A percentile compares a stretch with the other conserved stretches of the same genome.
Conservation (phyloP, 225 moss, liverwort and hornwort species). For the Ulota crispa region DNA sequence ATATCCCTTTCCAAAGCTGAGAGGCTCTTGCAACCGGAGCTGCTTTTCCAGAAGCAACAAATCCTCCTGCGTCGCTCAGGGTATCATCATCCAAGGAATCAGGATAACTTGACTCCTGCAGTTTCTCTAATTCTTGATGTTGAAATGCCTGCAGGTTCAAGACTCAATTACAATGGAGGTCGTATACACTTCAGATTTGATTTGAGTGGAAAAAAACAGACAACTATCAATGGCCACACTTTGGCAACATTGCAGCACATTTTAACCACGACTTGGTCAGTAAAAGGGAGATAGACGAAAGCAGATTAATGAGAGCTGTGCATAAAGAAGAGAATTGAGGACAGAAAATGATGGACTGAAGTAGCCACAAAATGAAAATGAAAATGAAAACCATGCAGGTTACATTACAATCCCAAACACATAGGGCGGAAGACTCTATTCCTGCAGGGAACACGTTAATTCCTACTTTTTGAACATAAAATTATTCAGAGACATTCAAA, state of each 20-base stretch:
- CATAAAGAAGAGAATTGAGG: constrained; percentile 1
- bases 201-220: neutral
- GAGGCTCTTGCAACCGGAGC: constrained; percentile 74
- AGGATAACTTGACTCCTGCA: constrained; percentile 62
- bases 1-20: constrained; percentile 83
- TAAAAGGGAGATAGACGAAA: neutral
- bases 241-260: neutral
- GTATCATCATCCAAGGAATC: constrained; percentile 60
- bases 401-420: neutral
- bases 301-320: neutral
- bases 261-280: neutral
- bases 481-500: neutral
- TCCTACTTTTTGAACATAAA: neutral
- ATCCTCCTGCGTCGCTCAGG: constrained; percentile 36
- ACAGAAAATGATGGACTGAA: neutral
- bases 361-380: constrained; percentile 1
- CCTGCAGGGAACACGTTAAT: neutral
- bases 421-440: neutral
- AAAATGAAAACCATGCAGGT: neutral
- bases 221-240: neutral
- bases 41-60: constrained; percentile 48
- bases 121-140: constrained; percentile 88
- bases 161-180: neutral
- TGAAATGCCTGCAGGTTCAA: constrained; percentile 70
- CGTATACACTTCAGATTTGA: neutral